Conservation (phyloP, 2,329 filamentous ascomycete species). For the Zymoseptoria pseudotritici region DNA sequence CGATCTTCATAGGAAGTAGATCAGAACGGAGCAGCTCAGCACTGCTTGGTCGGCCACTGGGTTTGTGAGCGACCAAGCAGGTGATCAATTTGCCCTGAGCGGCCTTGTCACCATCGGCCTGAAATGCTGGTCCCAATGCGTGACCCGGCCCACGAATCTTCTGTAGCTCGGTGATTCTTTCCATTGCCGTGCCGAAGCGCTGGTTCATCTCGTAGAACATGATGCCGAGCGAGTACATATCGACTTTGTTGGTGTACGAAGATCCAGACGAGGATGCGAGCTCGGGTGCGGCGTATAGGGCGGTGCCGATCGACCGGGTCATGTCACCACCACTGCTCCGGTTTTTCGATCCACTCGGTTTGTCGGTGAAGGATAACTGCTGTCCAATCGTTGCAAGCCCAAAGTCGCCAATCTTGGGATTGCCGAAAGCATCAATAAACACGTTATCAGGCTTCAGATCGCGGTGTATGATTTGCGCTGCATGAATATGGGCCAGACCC, state of each 20-base stretch:
- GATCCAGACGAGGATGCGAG: slow-evolving; percentile 67
- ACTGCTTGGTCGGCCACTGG: slow-evolving; percentile 74
- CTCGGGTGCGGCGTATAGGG: slow-evolving; percentile 89
- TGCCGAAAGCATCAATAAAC: slow-evolving; percentile 84
- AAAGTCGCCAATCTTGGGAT: slow-evolving; percentile 95
- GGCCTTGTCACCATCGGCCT: slow-evolving; percentile 56
- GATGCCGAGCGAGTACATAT: slow-evolving; percentile 96
- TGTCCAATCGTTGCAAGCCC: slow-evolving; percentile 87
- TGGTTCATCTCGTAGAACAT: slow-evolving; percentile 98
- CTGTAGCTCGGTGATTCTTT: slow-evolving; percentile 58
- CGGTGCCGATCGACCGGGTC: slow-evolving; percentile 66
- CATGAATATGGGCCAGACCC: slow-evolving; percentile 82
- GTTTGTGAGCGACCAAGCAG: slow-evolving; percentile 73
- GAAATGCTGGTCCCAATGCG: slow-evolving; percentile 65
- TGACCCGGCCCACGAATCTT: slow-evolving; percentile 61
- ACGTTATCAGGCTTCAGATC: slow-evolving; percentile 97
- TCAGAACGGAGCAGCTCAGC: slow-evolving; percentile 75
- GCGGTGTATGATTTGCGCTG: slow-evolving; percentile 84
- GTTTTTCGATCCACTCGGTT: slow-evolving; percentile 19
- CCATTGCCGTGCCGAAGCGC: slow-evolving; percentile 54
- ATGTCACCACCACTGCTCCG: slow-evolving; percentile 45
- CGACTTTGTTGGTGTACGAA: slow-evolving; percentile 86
- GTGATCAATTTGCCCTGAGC: slow-evolving; percentile 70
- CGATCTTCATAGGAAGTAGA: slow-evolving; percentile 82
- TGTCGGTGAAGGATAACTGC: slow-evolving; percentile 54